These are phyloP conservation scores for Aspergillus eucalypticola DNA, from an alignment of 2,329 filamentous ascomycete genomes.

Conservation along the genomic window DNA sequence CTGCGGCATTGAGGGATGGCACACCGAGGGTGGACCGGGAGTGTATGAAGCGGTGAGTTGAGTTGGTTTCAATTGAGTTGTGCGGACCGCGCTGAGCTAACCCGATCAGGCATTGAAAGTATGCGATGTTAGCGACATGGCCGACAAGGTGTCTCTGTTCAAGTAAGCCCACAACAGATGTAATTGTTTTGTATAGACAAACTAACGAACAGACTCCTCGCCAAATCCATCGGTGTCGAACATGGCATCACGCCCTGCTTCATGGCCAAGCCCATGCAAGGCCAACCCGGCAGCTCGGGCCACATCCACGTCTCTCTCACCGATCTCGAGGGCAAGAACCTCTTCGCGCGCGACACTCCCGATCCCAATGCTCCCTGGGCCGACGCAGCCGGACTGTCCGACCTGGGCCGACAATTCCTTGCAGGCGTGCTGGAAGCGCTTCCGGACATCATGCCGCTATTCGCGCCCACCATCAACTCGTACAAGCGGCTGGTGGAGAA, in stretches of 20 bases:
- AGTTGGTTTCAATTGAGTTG: constrained; percentile 22
- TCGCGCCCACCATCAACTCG: constrained; percentile 91
- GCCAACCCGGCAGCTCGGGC: constrained; percentile 87
- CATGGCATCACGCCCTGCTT: constrained; percentile 93
- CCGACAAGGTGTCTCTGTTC: constrained; percentile 85
- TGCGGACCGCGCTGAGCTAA: neutral
- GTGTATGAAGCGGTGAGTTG: constrained; percentile 79
- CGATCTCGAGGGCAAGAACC: constrained; percentile 73
- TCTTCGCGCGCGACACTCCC: constrained; percentile 70
- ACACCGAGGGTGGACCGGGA: constrained; percentile 86
- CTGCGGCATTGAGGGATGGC: constrained; percentile 86
- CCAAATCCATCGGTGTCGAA: constrained; percentile 81
- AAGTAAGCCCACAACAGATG: constrained; percentile 56
- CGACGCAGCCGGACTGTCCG: constrained; percentile 77
- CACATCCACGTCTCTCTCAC: constrained; percentile 91
- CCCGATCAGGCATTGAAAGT: constrained; percentile 69
- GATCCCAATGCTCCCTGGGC: constrained; percentile 70
- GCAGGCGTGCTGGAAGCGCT: constrained; percentile 84
- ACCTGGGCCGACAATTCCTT: constrained; percentile 89
- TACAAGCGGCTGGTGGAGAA: constrained; percentile 98
- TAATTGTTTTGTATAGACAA: no score
- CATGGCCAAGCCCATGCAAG: constrained; percentile 93
- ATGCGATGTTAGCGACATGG: constrained; percentile 80
- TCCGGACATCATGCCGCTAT: constrained; percentile 88
- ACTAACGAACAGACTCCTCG: constrained; percentile 60